Evolutionary conservation across 2,329 filamentous ascomycete species (phyloP), one percentile per base, ranked within the genome.

Genomic region (Cytospora paraplurivora): DNA sequence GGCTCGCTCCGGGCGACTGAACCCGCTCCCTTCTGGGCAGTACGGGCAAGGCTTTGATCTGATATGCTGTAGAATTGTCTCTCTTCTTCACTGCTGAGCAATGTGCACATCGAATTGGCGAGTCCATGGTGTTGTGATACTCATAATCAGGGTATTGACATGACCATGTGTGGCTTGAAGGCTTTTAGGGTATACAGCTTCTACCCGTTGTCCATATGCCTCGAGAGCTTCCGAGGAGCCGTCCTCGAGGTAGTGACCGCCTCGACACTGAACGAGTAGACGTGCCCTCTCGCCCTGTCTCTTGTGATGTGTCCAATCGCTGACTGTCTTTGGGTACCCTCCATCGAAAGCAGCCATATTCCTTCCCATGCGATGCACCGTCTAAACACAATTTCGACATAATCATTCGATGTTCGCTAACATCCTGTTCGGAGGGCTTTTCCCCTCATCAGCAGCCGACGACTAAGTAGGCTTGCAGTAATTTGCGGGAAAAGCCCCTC

Each of bases 401-500:
- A 11, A 21, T n/a, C n/a, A 19, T 19, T 12, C 10, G 44, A 19
- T 12, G 11, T 21, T 12, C 5, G n/a, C n/a, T 1, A 12, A 21
- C n/a, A 47, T 21, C 44, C 8, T 27, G 1, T 21, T 47, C n/a
- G 44, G n/a, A 21, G 11, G 7, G n/a, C 44, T 3, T 3, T 47
- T 21, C 12, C 12, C 44, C 44, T 21, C n/a, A 47, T 21, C n/a
- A 19, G 3, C n/a, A 47, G 37, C 55, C 34, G 49, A 59, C 49
- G 56, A 34, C 68, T 69, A 78, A 32, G 67, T 68, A 7, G 73
- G 63, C 69, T 83, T 82, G 71, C 89, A 91, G 76, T 96, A 96
- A 75, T 96, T 96, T 7, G 92, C 92, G 1, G 92, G 92, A 72
- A 96, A 96, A 68, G 81, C 87, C 4, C 92, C 92, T 71, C 81